A percentile compares a stretch with the other conserved stretches of the same genome.
These are phyloP conservation scores for Lenzites betulinus DNA, from an alignment of 768 basidiomycete species.

Conservation along the genomic window DNA sequence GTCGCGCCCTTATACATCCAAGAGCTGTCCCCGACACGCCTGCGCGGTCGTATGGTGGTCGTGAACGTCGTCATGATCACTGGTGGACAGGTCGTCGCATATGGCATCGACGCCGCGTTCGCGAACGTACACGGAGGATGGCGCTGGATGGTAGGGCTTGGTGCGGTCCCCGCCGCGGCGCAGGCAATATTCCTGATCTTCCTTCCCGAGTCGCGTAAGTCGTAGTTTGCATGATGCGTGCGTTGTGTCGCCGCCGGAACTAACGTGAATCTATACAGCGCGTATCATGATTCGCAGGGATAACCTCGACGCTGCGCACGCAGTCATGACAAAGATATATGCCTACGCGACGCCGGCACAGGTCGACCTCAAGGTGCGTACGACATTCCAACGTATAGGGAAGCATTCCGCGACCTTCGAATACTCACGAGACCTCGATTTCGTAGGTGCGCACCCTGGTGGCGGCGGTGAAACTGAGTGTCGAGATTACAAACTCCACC, in stretches of 20 bases:
- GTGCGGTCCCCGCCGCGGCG: constrained; percentile 65
- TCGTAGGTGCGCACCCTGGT: constrained; percentile 58
- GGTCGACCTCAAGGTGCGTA: constrained; percentile 60
- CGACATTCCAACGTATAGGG: too few species aligned
- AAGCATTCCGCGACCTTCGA: too few species aligned
- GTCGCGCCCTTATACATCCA: constrained; percentile 84
- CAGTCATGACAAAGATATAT: constrained; percentile 69
- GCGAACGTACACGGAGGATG: constrained; percentile 62
- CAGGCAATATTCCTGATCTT: constrained; percentile 63
- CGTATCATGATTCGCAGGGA: constrained; percentile 68
- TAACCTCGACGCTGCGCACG: constrained; percentile 49
- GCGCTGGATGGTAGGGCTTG: constrained; percentile 85
- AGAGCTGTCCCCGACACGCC: constrained; percentile 74
- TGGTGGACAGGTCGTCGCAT: constrained; percentile 77
- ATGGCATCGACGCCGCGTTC: constrained; percentile 71
- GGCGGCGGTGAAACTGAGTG: constrained; percentile 59
- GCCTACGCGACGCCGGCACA: constrained; percentile 62
- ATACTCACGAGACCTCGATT: too few species aligned
- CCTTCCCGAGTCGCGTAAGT: constrained; percentile 79
- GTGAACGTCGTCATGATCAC: constrained; percentile 85
- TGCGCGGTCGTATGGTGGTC: constrained; percentile 78
- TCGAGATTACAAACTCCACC: constrained; percentile 61
- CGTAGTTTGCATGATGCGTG: not conserved
- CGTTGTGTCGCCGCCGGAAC: not conserved
- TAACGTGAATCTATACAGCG: constrained; percentile 33